Evolutionary conservation across 177 flowering plant species (phyloP), one percentile per base, ranked within the genome.

Genomic region (Vitis hybrid): DNA sequence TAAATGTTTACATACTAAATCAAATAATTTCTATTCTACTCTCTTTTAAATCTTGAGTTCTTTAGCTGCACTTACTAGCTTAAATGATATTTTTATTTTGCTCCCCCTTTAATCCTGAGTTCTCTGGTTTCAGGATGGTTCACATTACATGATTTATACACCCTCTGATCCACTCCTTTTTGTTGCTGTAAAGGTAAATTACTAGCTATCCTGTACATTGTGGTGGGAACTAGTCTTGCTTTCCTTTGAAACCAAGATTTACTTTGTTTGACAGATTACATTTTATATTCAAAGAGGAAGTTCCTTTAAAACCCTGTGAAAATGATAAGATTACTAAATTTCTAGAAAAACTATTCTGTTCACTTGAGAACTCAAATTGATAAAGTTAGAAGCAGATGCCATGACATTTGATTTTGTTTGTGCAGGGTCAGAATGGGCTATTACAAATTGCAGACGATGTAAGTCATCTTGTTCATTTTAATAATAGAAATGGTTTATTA

Each of bases 81-180:
- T 19, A 9, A 10, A n/a, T 57, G 26, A 26, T 21, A 10, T 26
- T 26, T 6, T 26, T 39, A 48, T 1, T 58, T 0, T 49, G 5
- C 51, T 59, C 16, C 59, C 3, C 51, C 49, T 21, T 62, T 15
- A n/a, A 26, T 45, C 7, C 51, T 55, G 31, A 15, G 9, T 64
- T 67, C 53, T 67, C 21, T 64, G 70, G 64, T 29, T 81, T 82
- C 89, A 94, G 98, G 95, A 94, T 79, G 94, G 97, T 60, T 69
- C 89, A 15, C 96, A 90, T 77, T 95, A 86, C 80, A 93, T 95
- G 97, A 86, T 95, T 56, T 93, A 93, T 75, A 95, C 99, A 19
- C 98, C 99, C 26, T 83, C 94, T 6, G 98, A 93, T 81, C 98
- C 99, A 29, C 93, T 95, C 85, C 89, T 95, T 10, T 93, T 95